phyloP scores from a whole-genome alignment of 805 yeast genomes.

The Metschnikowia henanensis region DNA sequence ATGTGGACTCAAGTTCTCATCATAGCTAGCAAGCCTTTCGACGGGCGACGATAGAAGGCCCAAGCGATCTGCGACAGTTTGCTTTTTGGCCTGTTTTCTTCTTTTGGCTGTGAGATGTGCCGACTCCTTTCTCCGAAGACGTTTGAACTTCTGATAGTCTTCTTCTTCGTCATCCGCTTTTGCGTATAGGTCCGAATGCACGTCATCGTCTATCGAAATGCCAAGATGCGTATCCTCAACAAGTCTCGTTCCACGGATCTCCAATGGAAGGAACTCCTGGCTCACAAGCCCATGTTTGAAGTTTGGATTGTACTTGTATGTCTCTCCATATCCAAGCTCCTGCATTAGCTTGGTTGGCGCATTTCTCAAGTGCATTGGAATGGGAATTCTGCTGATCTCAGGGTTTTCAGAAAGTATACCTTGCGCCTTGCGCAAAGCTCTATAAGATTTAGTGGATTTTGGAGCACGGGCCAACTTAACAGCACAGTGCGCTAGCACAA shows the following conservation, averaged over 20 bases:
- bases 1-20: slow-evolving; percentile 34
- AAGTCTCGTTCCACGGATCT: slow-evolving; percentile 41
- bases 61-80: background rate
- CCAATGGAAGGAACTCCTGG: slow-evolving; percentile 77
- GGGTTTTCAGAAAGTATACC: slow-evolving; percentile 56
- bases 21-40: slow-evolving; percentile 21
- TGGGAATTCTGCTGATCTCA: slow-evolving; percentile 57
- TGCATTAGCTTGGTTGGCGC: slow-evolving; percentile 94
- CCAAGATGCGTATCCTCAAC: slow-evolving; percentile 62
- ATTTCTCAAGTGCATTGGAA: slow-evolving; percentile 84
- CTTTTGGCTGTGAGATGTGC: background rate
- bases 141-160: slow-evolving; percentile 20
- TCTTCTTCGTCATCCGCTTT: slow-evolving; percentile 8
- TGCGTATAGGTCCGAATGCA: slow-evolving; percentile 8
- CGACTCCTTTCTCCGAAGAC: slow-evolving; percentile 6
- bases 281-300: slow-evolving; percentile 67
- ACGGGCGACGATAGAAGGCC: slow-evolving; percentile 12
- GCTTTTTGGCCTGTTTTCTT: background rate
- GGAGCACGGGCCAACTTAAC: slow-evolving; percentile 84
- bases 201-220: slow-evolving; percentile 15
- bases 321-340: slow-evolving; percentile 80
- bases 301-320: slow-evolving; percentile 88
- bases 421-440: slow-evolving; percentile 75
- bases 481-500: slow-evolving; percentile 88
- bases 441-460: slow-evolving; percentile 83